These are phyloP conservation scores for Exserohilum rostratum DNA, from an alignment of 2,329 filamentous ascomycete genomes.

Conservation along the genomic window DNA sequence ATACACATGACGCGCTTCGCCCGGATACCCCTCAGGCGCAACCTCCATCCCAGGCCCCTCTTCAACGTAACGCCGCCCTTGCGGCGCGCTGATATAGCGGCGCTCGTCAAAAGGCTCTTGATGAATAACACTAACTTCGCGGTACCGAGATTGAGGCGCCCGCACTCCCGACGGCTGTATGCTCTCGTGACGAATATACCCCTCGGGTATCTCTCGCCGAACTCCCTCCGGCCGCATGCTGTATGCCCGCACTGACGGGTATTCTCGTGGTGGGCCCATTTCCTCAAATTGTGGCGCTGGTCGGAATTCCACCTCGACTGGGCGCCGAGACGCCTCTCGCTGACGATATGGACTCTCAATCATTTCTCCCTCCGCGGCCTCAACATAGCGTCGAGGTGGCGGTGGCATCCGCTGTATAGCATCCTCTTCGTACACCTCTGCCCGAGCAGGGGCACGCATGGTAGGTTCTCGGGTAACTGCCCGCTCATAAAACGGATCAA, in stretches of 20 bases:
- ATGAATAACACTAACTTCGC: slow-evolving; percentile 51
- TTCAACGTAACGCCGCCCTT: slow-evolving; percentile 50
- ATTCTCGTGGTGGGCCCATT: slow-evolving; percentile 45
- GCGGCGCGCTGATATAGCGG: slow-evolving; percentile 41
- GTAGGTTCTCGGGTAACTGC: slow-evolving; percentile 59
- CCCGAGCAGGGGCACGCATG: slow-evolving; percentile 55
- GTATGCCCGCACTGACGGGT: slow-evolving; percentile 42
- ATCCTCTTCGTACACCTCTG: slow-evolving; percentile 56
- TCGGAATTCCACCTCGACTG: slow-evolving; percentile 46
- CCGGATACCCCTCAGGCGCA: slow-evolving; percentile 36
- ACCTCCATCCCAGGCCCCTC: slow-evolving; percentile 38
- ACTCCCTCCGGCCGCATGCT: slow-evolving; percentile 49
- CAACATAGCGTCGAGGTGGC: slow-evolving; percentile 59
- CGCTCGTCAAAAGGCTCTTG: slow-evolving; percentile 42
- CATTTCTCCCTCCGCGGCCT: slow-evolving; percentile 65
- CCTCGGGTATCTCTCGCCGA: slow-evolving; percentile 43
- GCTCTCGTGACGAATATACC: slow-evolving; percentile 49
- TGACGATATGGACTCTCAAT: slow-evolving; percentile 63
- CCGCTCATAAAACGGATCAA: slow-evolving; percentile 71
- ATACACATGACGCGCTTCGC: slow-evolving; percentile 42
- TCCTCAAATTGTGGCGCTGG: slow-evolving; percentile 44
- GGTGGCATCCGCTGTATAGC: slow-evolving; percentile 51
- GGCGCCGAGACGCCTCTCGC: slow-evolving; percentile 64
- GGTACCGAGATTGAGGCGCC: slow-evolving; percentile 43
- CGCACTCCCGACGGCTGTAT: slow-evolving; percentile 48